Evolutionary conservation across 768 basidiomycete species (phyloP).

Genomic region (Russula sp.): DNA sequence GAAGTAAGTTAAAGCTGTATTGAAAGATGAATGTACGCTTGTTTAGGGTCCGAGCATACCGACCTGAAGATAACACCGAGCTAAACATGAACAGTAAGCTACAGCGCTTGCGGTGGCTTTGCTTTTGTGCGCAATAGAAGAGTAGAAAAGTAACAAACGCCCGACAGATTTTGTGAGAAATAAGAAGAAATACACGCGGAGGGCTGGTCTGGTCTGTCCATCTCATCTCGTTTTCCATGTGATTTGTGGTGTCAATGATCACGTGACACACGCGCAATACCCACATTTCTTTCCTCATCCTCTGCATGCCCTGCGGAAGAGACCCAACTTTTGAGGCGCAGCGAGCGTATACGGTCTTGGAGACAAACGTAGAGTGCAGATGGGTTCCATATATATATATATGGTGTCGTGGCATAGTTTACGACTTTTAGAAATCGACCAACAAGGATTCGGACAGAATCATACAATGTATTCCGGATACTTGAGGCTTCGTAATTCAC

Average conservation of each 20-base stretch:
- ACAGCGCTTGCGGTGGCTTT: neutral
- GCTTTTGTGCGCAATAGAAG: neutral
- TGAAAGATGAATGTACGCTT: neutral
- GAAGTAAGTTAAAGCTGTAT: conserved; percentile 55
- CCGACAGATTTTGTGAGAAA: neutral
- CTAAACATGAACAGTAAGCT: conserved; percentile 14
- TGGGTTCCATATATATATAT: neutral
- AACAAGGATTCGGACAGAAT: neutral
- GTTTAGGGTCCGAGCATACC: neutral
- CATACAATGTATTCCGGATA: neutral
- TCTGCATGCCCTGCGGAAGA: too few relatives aligned
- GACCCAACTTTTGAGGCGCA: too few relatives aligned
- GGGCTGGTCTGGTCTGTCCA: neutral
- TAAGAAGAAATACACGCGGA: neutral
- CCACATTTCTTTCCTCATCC: neutral
- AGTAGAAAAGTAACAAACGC: neutral
- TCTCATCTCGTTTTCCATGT: neutral
- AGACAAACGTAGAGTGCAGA: too few relatives aligned
- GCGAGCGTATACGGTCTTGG: too few relatives aligned
- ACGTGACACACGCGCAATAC: neutral
- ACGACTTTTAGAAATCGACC: too few relatives aligned
- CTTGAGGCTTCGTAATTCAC: conserved; percentile 6
- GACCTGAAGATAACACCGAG: conserved; percentile 22
- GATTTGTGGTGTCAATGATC: neutral
- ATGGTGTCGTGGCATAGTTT: neutral